phyloP scores from a whole-genome alignment of 2,329 filamentous ascomycete species.

The Monosporascus cannonballus region DNA sequence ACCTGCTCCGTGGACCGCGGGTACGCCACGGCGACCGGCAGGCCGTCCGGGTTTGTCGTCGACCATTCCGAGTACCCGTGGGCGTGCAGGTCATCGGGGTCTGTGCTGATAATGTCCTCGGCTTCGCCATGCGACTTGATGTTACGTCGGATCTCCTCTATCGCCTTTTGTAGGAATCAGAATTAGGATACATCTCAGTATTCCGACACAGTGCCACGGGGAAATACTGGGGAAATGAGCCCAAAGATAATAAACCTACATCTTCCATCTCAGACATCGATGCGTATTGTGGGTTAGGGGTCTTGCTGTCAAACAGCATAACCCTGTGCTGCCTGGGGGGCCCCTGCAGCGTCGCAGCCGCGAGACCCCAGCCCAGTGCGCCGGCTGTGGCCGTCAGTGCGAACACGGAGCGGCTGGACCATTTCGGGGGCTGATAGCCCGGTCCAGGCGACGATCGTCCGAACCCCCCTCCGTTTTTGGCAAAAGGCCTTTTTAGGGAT shows the following conservation, averaged over 20 bases:
- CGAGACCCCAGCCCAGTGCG: conserved; percentile 24
- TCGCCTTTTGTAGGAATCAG: conserved; percentile 34
- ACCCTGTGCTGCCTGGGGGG: conserved; percentile 14
- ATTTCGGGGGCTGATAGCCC: conserved; percentile 12
- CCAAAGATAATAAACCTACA: conserved; percentile 24
- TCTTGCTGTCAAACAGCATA: conserved; percentile 22
- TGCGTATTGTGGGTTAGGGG: conserved; percentile 35
- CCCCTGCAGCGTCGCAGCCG: conserved; percentile 16
- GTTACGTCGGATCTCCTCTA: conserved; percentile 46
- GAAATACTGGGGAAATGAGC: neutral
- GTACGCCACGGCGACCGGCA: conserved; percentile 60
- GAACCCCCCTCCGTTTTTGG: conserved; percentile 6
- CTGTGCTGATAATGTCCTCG: conserved; percentile 55
- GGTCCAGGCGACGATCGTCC: conserved; percentile 9
- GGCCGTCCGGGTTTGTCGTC: conserved; percentile 50
- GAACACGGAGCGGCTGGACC: conserved; percentile 24
- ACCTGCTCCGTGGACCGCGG: conserved; percentile 56
- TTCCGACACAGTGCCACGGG: no score
- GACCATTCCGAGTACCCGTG: conserved; percentile 68
- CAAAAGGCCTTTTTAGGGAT: conserved; percentile 8
- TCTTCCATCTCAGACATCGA: conserved; percentile 43
- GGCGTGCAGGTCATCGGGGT: conserved; percentile 53
- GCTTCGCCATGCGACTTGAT: conserved; percentile 26
- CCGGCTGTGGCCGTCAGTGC: conserved; percentile 23
- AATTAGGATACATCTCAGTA: no score